phyloP scores from a whole-genome alignment of 1,284 basidiomycete genomes.

The Ganoderma multipileum region DNA sequence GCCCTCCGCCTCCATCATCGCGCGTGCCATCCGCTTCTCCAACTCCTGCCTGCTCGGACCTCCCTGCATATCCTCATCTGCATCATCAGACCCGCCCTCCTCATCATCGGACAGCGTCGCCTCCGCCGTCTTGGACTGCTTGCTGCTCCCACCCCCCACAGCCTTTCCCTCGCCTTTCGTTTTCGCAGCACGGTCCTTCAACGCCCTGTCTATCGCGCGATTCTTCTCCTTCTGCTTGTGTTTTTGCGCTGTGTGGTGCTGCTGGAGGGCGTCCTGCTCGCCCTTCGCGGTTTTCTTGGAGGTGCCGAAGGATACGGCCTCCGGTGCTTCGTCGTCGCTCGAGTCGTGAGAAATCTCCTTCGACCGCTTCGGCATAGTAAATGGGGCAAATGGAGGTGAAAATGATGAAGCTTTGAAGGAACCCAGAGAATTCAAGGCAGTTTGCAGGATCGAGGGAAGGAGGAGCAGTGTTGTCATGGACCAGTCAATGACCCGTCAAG shows the following conservation, averaged over 20 bases:
- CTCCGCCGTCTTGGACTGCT: conserved; percentile 22
- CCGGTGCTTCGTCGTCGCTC: conserved; percentile 39
- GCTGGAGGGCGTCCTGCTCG: conserved; percentile 34
- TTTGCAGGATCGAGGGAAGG: too few relatives aligned
- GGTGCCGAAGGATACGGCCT: conserved; percentile 40
- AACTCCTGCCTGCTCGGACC: conserved; percentile 27
- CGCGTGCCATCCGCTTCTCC: conserved; percentile 42
- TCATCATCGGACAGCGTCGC: conserved; percentile 11
- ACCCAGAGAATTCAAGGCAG: too few relatives aligned
- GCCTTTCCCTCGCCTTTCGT: conserved; percentile 25
- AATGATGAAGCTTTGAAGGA: too few relatives aligned
- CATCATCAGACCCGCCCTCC: conserved; percentile 18
- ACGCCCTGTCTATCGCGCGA: conserved; percentile 35
- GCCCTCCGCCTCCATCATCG: conserved; percentile 41
- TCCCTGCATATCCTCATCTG: conserved; percentile 11
- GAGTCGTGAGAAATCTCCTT: conserved; percentile 13
- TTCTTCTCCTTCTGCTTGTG: conserved; percentile 42
- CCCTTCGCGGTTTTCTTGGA: conserved; percentile 39
- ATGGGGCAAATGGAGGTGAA: too few relatives aligned
- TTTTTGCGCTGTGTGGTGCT: conserved; percentile 37
- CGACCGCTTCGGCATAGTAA: conserved; percentile 5
- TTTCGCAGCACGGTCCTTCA: conserved; percentile 40
- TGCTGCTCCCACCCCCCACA: conserved; percentile 16
- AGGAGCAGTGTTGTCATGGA: too few relatives aligned
- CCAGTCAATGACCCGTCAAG: too few relatives aligned